phyloP scores from a whole-genome alignment of 2,329 filamentous ascomycete species.

The Fusarium sp. region DNA sequence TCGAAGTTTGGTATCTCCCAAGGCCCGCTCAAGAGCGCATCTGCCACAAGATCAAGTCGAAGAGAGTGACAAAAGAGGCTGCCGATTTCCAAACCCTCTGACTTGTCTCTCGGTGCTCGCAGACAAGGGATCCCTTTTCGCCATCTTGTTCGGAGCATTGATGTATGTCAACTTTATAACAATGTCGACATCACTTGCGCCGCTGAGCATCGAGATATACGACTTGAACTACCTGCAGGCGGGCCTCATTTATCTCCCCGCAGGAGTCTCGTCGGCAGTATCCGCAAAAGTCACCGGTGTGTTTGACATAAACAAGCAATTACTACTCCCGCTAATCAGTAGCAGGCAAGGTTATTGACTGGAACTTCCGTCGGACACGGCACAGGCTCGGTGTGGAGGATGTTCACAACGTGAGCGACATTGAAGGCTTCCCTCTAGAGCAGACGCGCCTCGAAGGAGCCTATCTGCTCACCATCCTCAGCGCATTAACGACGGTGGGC shows the following conservation, averaged over 20 bases:
- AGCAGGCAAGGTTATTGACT: conserved; percentile 11
- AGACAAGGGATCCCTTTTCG: conserved; percentile 3
- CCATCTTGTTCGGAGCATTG: conserved; percentile 33
- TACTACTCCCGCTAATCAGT: too few species aligned
- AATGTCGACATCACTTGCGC: conserved; percentile 8
- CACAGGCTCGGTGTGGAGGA: background rate
- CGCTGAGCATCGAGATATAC: conserved; percentile 26
- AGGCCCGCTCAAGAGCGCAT: background rate
- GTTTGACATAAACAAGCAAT: background rate
- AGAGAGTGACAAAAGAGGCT: background rate
- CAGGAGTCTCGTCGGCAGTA: background rate
- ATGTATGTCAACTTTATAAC: conserved; percentile 34
- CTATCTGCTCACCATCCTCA: background rate
- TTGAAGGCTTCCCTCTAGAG: conserved; percentile 5
- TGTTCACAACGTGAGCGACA: background rate
- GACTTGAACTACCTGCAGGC: conserved; percentile 29
- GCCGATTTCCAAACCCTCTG: conserved; percentile 33
- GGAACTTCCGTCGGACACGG: conserved; percentile 5
- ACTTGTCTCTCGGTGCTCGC: conserved; percentile 27
- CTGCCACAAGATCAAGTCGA: background rate
- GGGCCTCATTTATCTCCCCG: conserved; percentile 31
- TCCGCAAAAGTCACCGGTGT: conserved; percentile 10
- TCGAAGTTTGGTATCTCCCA: background rate
- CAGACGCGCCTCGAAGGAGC: conserved; percentile 6
- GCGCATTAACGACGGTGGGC: conserved; percentile 4